phyloP scores from a whole-genome alignment of 2,329 filamentous ascomycete species.

The Fusarium sp. region DNA sequence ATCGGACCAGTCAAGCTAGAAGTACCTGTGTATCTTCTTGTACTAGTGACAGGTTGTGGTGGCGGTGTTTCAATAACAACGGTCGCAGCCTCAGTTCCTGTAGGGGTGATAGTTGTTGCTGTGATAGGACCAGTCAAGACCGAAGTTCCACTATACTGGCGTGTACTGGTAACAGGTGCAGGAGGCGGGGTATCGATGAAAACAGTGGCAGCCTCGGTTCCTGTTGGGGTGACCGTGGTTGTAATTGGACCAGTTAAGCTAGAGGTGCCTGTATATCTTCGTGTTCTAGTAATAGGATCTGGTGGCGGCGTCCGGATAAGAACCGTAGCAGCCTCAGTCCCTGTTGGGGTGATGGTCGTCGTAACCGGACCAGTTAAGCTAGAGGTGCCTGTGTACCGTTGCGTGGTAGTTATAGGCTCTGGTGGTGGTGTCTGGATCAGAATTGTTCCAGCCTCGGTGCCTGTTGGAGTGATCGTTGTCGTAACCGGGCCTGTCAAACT shows the following conservation, averaged over 20 bases:
- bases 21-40: slow-evolving; percentile 9
- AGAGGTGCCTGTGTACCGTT: background rate
- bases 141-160: slow-evolving; percentile 8
- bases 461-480: background rate
- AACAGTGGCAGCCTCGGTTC: background rate
- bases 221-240: slow-evolving; percentile 3
- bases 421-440: slow-evolving; percentile 1
- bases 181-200: slow-evolving; percentile 7
- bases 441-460: background rate
- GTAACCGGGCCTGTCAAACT: background rate
- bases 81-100: background rate
- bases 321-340: background rate
- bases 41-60: background rate
- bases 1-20: background rate
- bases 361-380: background rate
- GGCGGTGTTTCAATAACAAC: slow-evolving; percentile 8
- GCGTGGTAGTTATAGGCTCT: slow-evolving; percentile 3
- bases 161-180: background rate
- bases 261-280: slow-evolving; percentile 10
- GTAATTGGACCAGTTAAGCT: slow-evolving; percentile 1
- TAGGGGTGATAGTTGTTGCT: background rate
- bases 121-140: slow-evolving; percentile 1
- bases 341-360: background rate
- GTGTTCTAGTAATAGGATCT: background rate
- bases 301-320: slow-evolving; percentile 6